Evolutionary conservation across 352 stramenopile species (phyloP), one percentile per base, ranked within the genome.

Genomic region (Halophytophthora polymorphica): DNA sequence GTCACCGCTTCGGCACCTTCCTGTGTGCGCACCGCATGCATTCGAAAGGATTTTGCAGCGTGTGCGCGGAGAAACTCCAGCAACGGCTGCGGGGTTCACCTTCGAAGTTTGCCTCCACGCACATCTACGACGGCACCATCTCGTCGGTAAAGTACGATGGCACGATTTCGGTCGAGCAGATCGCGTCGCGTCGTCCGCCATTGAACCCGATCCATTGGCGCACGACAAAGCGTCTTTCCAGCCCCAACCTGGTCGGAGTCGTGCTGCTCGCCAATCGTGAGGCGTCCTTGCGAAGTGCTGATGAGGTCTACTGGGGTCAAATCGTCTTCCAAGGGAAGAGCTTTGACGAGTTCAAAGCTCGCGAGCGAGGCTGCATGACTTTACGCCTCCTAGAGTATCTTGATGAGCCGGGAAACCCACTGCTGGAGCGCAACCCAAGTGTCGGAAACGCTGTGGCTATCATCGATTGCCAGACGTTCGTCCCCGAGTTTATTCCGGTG

Each of bases 391-490:
- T 91, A 0, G 82, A 88, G 45, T 87, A 90, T 40, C 61, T 68
- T 0, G 81, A 89, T 48, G 67, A 88, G 15, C 73, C 71, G 10
- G 82, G 64, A 14, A 90, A 88, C 40, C 53, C 70, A 0, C 38
- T 90, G 35, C 36, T 85, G 35, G 37, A 44, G 1, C 69, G 77
- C 22, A 77, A 70, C 34, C 68, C 92, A 6, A 59, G 63, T 38
- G 65, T 70, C 44, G 83, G 80, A 12, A 50, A 73, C 22, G 54
- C 66, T 23, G 61, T 96, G 35, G 84, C 75, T 10, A 85, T 96
- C 40, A 90, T 96, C 56, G 84, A 96, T 49, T 95, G 83, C 38
- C 77, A 88, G 56, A 86, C 81, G 7, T 96, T 96, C 58, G 83
- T 92, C 1, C 84, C 84, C 0, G 86, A 96, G 61, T 96, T 90